A percentile compares a stretch with the other conserved stretches of the same genome.
These are phyloP conservation scores for Paxillus involutus DNA, from an alignment of 768 basidiomycete genomes.

Conservation along the genomic window DNA sequence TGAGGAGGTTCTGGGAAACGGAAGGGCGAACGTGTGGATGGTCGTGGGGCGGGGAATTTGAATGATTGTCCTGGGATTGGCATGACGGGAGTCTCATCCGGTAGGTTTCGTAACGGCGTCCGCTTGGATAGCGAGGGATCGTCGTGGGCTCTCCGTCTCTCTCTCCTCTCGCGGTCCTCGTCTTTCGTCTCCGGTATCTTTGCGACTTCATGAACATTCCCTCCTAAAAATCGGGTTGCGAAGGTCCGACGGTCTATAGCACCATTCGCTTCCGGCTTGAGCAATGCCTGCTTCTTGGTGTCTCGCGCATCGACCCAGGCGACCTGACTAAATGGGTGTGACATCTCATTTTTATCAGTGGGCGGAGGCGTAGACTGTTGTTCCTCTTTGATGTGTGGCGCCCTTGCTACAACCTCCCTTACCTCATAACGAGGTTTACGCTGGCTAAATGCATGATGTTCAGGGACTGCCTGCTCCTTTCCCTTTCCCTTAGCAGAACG, in stretches of 20 bases:
- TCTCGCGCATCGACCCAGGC: background rate
- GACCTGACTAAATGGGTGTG: slow-evolving; percentile 10
- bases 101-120: background rate
- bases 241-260: background rate
- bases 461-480: background rate
- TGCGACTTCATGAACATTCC: background rate
- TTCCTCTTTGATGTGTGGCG: background rate
- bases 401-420: background rate
- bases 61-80: background rate
- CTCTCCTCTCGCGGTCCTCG: background rate
- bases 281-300: background rate
- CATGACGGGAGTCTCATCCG: background rate
- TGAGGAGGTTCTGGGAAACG: slow-evolving; percentile 6
- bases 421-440: background rate
- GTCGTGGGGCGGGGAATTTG: slow-evolving; percentile 17
- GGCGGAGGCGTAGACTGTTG: background rate
- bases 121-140: background rate
- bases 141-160: background rate
- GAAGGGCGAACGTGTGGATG: slow-evolving; percentile 20
- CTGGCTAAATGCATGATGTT: slow-evolving; percentile 20
- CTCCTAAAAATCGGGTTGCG: slow-evolving; percentile 1
- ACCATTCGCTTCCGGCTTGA: background rate
- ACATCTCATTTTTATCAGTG: background rate
- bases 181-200: background rate
- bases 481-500: background rate